Evolutionary conservation across 2,329 filamentous ascomycete species (phyloP).

Genomic region (Diplocarpon rosae): DNA sequence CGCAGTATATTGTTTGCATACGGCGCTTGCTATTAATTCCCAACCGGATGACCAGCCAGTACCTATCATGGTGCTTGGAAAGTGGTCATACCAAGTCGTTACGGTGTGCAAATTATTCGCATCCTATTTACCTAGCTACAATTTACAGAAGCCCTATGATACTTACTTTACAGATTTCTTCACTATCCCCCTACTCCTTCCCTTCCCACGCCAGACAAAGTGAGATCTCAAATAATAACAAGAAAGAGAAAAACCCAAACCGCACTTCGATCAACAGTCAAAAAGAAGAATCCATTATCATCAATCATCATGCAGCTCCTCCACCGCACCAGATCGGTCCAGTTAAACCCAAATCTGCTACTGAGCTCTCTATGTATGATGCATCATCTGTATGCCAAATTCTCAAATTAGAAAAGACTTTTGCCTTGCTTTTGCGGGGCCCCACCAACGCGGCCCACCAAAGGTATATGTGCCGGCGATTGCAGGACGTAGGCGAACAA

Average conservation of each 20-base stretch:
- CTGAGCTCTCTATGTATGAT: background rate
- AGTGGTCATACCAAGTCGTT: too few species aligned
- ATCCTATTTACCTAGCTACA: too few species aligned
- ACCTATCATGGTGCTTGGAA: too few species aligned
- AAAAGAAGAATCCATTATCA: background rate
- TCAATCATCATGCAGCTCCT: background rate
- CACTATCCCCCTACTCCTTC: too few species aligned
- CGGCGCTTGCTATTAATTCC: too few species aligned
- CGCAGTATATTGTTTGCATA: too few species aligned
- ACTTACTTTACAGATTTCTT: too few species aligned
- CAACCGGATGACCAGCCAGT: too few species aligned
- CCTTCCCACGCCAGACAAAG: too few species aligned
- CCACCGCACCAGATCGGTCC: background rate
- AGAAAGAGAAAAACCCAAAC: background rate
- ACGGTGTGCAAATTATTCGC: too few species aligned
- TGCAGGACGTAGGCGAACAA: conserved; percentile 1
- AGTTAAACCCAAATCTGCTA: background rate
- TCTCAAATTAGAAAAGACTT: too few species aligned
- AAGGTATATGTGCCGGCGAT: conserved; percentile 9
- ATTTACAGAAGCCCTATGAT: too few species aligned
- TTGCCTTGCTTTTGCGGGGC: background rate
- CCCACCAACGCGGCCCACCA: background rate
- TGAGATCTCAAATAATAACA: background rate
- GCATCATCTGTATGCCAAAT: background rate
- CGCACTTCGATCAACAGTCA: background rate